These are phyloP conservation scores for Neonectria faginata DNA, from an alignment of 2,329 filamentous ascomycete genomes.

Conservation along the genomic window DNA sequence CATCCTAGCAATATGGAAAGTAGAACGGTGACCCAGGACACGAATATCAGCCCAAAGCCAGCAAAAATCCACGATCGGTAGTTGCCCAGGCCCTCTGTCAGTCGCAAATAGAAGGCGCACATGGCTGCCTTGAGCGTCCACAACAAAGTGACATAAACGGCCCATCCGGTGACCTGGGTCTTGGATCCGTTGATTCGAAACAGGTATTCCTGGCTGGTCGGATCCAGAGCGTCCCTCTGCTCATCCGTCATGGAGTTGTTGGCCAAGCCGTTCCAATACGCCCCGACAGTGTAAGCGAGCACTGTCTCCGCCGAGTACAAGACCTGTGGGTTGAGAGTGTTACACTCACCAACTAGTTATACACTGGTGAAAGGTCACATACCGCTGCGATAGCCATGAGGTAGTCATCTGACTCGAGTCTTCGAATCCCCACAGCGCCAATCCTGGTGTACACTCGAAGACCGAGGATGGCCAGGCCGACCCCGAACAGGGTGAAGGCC, in stretches of 20 bases:
- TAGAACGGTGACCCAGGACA: constrained; percentile 60
- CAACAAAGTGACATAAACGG: constrained; percentile 61
- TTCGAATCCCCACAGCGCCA: constrained; percentile 47
- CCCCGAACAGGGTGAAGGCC: constrained; percentile 50
- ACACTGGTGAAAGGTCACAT: constrained; percentile 56
- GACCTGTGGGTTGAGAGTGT: constrained; percentile 49
- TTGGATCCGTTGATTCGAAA: constrained; percentile 59
- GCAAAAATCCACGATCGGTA: constrained; percentile 52
- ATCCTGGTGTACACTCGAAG: constrained; percentile 53
- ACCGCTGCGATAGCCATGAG: constrained; percentile 52
- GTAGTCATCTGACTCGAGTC: constrained; percentile 52
- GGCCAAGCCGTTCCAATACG: constrained; percentile 59
- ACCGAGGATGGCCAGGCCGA: constrained; percentile 50
- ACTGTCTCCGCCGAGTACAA: constrained; percentile 62
- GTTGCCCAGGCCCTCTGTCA: constrained; percentile 51
- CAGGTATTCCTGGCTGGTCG: constrained; percentile 56
- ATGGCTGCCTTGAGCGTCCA: constrained; percentile 66
- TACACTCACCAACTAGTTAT: constrained; percentile 54
- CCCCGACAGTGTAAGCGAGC: constrained; percentile 60
- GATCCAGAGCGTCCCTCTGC: constrained; percentile 56
- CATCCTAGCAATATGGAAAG: constrained; percentile 64
- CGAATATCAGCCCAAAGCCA: constrained; percentile 59
- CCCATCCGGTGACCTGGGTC: constrained; percentile 64
- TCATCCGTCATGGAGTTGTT: constrained; percentile 66
- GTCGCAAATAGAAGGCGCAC: constrained; percentile 63